These are phyloP conservation scores for Medicago lupulina DNA, from an alignment of 306 rosid genomes.

Conservation along the genomic window DNA sequence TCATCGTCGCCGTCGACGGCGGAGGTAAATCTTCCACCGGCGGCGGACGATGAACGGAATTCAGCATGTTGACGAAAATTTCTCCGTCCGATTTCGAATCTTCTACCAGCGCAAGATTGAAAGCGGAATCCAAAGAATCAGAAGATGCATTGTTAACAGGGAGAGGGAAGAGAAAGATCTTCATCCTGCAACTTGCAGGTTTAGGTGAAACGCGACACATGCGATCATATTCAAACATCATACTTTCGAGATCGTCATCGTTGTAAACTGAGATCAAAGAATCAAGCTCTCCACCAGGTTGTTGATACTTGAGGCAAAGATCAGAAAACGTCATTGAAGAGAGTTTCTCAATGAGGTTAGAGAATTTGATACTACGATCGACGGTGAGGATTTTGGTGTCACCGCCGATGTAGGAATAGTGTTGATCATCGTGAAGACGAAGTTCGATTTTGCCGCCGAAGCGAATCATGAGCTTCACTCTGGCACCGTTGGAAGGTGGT, in stretches of 20 bases:
- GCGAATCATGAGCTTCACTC: slow-evolving; percentile 82
- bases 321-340: slow-evolving; percentile 54
- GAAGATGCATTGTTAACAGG: neutral
- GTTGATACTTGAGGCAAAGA: slow-evolving; percentile 80
- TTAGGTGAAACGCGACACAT: slow-evolving; percentile 65
- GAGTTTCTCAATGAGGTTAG: slow-evolving; percentile 59
- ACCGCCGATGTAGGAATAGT: slow-evolving; percentile 82
- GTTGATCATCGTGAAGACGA: slow-evolving; percentile 70
- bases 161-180: slow-evolving; percentile 70
- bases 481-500: slow-evolving; percentile 37
- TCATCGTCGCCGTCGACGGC: slow-evolving; percentile 4
- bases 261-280: slow-evolving; percentile 85
- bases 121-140: slow-evolving; percentile 34
- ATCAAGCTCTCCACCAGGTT: slow-evolving; percentile 91
- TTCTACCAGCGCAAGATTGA: slow-evolving; percentile 44
- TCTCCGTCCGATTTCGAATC: slow-evolving; percentile 66
- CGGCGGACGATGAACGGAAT: slow-evolving; percentile 68
- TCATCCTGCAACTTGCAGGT: slow-evolving; percentile 74
- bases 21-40: slow-evolving; percentile 53
- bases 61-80: slow-evolving; percentile 88
- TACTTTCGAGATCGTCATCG: slow-evolving; percentile 83
- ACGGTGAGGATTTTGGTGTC: slow-evolving; percentile 87
- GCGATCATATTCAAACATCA: slow-evolving; percentile 90
- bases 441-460: slow-evolving; percentile 90
- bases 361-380: slow-evolving; percentile 66